Evolutionary conservation across 2,329 filamentous ascomycete species (phyloP), one percentile per base, ranked within the genome.

Genomic region (Diaporthe capsici): DNA sequence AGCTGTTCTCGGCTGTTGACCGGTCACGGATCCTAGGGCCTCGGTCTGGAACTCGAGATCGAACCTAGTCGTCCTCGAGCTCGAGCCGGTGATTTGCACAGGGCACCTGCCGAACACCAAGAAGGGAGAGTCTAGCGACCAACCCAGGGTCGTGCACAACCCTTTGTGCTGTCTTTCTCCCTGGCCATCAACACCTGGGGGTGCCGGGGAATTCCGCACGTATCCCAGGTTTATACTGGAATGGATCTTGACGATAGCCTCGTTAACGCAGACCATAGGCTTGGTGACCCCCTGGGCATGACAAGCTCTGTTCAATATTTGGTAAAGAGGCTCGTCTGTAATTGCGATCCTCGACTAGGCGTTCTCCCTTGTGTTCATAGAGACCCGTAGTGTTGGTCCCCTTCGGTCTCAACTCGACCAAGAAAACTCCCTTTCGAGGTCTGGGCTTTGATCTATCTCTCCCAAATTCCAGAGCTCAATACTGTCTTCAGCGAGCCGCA

Each of bases 181-280:
- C 63, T 67, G 25, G 25, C 61, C 28, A 25, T 49, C 53, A 55
- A 17, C 13, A 20, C 37, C 25, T 63, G n/a, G 37, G 61, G 61
- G 28, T 20, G 13, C 39, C 47, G 65, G 65, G n/a, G 47, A 20
- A 55, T 70, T 70, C 65, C 65, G 47, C 31, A 28, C 47, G 17
- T n/a, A 42, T 42, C 49, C 49, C 65, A 42, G 49, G 49, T 55
- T n/a, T 28, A 49, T 65, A 49, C 49, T 70, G 65, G 65, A 70
- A 70, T 70, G 65, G 49, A 53, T 13, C n/a, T 53, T 53, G 65
- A 42, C 65, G 49, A 70, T 70, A 55, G 49, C 65, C n/a, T 70
- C 65, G n/a, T 55, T 34, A 22, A 53, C 22, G 37, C 57, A 42
- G 3, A 34, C 34, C 34, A 8, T 39, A 37, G 44, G 4, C 1